A percentile compares a stretch with the other conserved stretches of the same genome.
Conservation (phyloP, 345 rosid species). For the Moringa oleifera region DNA sequence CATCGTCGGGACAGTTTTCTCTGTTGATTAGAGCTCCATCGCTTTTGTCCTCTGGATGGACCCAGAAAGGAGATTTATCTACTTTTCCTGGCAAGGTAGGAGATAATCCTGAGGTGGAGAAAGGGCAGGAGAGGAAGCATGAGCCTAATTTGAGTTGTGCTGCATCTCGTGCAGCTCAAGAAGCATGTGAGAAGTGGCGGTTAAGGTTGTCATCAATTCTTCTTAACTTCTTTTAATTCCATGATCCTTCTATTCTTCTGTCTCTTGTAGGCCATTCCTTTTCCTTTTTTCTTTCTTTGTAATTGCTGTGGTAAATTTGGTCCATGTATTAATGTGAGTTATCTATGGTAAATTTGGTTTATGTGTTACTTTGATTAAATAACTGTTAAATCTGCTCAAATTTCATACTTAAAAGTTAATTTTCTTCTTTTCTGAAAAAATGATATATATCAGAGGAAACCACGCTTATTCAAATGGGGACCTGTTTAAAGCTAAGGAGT, state of each 20-base stretch:
- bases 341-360: not conserved
- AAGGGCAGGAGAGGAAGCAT: slow-evolving; percentile 35
- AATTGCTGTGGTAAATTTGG: too few relatives aligned
- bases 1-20: slow-evolving; percentile 40
- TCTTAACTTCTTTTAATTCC: too few relatives aligned
- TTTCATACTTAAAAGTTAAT: slow-evolving; percentile 6
- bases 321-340: too few relatives aligned
- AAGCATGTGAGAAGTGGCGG: slow-evolving; percentile 98
- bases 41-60: slow-evolving; percentile 29
- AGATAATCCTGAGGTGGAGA: slow-evolving; percentile 31
- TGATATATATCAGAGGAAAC: slow-evolving; percentile 67
- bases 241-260: not conserved
- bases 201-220: slow-evolving; percentile 47
- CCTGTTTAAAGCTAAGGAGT: slow-evolving; percentile 75
- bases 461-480: slow-evolving; percentile 78
- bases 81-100: slow-evolving; percentile 28
- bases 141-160: slow-evolving; percentile 35
- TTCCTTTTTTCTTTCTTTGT: too few relatives aligned
- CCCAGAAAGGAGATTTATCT: slow-evolving; percentile 32
- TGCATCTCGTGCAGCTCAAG: slow-evolving; percentile 53
- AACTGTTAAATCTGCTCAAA: slow-evolving; percentile 1
- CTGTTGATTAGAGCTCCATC: slow-evolving; percentile 40
- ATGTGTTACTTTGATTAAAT: slow-evolving; percentile 9
- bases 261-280: not conserved
- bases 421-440: slow-evolving; percentile 14